phyloP scores from a whole-genome alignment of 768 basidiomycete genomes.

The Serendipita vermifera region DNA sequence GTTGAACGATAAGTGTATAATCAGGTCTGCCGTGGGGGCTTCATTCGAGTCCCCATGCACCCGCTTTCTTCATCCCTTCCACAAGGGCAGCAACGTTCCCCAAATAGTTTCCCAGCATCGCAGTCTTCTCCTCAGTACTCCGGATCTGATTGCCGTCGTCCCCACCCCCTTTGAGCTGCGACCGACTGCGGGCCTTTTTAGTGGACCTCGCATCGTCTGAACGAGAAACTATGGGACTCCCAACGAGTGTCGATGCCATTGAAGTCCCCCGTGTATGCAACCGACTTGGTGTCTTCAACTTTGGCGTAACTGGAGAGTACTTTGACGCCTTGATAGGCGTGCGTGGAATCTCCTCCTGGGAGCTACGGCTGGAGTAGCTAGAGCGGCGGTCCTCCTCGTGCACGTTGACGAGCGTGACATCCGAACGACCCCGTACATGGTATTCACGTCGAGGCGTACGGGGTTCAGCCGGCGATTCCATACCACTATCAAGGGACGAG shows the following conservation, averaged over 20 bases:
- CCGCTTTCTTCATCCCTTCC: conserved; percentile 72
- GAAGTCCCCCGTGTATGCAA: not conserved
- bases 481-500: no score
- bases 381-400: conserved; percentile 13
- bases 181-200: not conserved
- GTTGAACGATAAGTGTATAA: no score
- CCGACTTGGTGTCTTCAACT: not conserved
- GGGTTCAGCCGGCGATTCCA: no score
- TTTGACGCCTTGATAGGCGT: no score
- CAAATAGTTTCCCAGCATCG: conserved; percentile 63
- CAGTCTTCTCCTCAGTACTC: conserved; percentile 68
- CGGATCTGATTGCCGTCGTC: conserved; percentile 17
- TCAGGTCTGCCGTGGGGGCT: no score
- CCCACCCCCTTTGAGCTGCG: conserved; percentile 5
- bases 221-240: not conserved
- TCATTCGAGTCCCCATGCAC: conserved; percentile 66
- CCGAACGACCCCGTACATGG: no score
- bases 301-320: no score
- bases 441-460: no score
- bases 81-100: conserved; percentile 88
- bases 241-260: conserved; percentile 1
- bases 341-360: no score
- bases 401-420: conserved; percentile 10
- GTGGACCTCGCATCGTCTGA: conserved; percentile 8
- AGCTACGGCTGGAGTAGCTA: conserved; percentile 15